Evolutionary conservation across 2,329 filamentous ascomycete species (phyloP).

Genomic region (Fusarium musae): DNA sequence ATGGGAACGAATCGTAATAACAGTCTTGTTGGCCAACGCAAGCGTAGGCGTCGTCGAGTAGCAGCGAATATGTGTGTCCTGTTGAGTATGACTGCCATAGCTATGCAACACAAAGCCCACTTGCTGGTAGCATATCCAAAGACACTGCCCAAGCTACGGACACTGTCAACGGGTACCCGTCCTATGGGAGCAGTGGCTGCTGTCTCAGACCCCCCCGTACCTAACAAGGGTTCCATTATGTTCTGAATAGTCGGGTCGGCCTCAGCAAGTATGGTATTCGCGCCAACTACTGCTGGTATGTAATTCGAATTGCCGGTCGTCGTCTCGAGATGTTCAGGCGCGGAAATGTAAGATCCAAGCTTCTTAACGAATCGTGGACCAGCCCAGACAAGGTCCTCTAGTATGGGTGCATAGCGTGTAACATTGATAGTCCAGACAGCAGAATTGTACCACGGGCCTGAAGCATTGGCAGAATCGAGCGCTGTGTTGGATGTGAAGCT

Average conservation of each 20-base stretch:
- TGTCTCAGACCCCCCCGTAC: constrained; percentile 17
- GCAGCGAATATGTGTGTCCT: constrained; percentile 94
- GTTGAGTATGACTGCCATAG: constrained; percentile 88
- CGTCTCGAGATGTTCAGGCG: constrained; percentile 67
- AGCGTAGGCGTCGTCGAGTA: constrained; percentile 79
- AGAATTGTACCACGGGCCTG: constrained; percentile 62
- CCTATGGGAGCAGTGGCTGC: constrained; percentile 47
- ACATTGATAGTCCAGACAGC: constrained; percentile 68
- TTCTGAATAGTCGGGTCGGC: constrained; percentile 41
- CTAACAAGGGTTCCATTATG: constrained; percentile 46
- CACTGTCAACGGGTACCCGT: constrained; percentile 66
- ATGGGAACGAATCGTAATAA: constrained; percentile 78
- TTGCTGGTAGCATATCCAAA: constrained; percentile 91
- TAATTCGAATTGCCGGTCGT: constrained; percentile 55
- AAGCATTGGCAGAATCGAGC: constrained; percentile 12
- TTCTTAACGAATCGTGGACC: constrained; percentile 77
- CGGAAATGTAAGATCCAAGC: constrained; percentile 70
- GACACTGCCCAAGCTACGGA: constrained; percentile 81
- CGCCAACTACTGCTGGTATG: constrained; percentile 33
- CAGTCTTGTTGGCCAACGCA: constrained; percentile 78
- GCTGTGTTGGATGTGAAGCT: constrained; percentile 28
- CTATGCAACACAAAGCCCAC: constrained; percentile 90
- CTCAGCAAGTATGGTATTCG: constrained; percentile 37
- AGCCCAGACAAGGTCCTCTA: constrained; percentile 75
- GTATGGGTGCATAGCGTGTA: constrained; percentile 69